Evolutionary conservation across 2,329 filamentous ascomycete species (phyloP), one percentile per base, ranked within the genome.

Genomic region (Verticillium klebahnii): DNA sequence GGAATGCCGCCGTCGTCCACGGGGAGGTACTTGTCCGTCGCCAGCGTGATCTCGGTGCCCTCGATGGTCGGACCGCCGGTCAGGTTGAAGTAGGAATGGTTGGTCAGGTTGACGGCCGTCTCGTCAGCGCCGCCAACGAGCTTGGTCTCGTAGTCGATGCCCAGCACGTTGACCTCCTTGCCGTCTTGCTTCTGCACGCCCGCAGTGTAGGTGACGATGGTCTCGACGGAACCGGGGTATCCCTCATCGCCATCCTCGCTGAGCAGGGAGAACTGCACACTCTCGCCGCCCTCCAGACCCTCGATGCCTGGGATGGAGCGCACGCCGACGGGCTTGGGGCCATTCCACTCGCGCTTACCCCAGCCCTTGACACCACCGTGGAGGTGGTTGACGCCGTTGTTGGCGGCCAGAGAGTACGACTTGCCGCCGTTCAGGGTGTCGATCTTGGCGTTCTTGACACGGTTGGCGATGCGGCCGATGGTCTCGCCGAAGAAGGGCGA

Each of bases 71-170:
- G 73, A 39, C 74, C 76, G 68, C 81, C 81, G 3, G 80, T 78
- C 37, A 89, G 81, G 75, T 89, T 89, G 75, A 90, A 90, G 78
- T 90, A 90, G 45, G 92, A 96, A 80, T 99, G 94, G 79, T 98
- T 99, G 58, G 95, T 98, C 78, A 98, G 85, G 77, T 93, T 96
- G 73, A 98, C 85, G 52, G 88, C 88, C 0, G 94, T 98, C 82
- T 97, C 94, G n/a, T 93, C 88, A 14, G 88, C 89, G 58, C 90
- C 89, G 3, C 85, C 89, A 3, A 92, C 82, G 56, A 98, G 82
- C 74, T 92, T 87, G 23, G 90, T 93, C 80, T 97, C 91, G 73
- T 96, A 98, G 75, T 98, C 95, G 58, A 96, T 91, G 61, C 88
- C 88, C 62, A 98, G 77, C 23, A 95, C 85, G 1, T 85, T 87